phyloP scores from a whole-genome alignment of 1,139 yeast genomes.

The Lodderomyces metapsilosis region DNA sequence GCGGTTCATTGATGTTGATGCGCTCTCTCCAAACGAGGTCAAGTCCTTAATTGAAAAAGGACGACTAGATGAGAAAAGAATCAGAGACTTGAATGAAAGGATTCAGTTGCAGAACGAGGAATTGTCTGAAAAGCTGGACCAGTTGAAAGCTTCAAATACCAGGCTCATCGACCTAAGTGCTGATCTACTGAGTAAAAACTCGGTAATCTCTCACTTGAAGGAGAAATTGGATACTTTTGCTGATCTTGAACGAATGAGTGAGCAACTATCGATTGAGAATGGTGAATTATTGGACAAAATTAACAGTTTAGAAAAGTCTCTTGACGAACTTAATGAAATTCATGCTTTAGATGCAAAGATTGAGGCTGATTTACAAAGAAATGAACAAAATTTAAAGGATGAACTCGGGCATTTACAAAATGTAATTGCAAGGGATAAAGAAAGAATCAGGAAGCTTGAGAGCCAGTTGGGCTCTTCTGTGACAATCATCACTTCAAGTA shows the following conservation, averaged over 20 bases:
- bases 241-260: constrained; percentile 51
- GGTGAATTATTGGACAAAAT: constrained; percentile 42
- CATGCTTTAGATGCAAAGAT: constrained; percentile 60
- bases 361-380: constrained; percentile 44
- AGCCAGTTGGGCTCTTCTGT: not conserved
- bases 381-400: constrained; percentile 2
- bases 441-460: not conserved
- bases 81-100: constrained; percentile 18
- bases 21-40: constrained; percentile 19
- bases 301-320: constrained; percentile 34
- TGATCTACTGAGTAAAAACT: constrained; percentile 7
- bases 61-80: constrained; percentile 25
- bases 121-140: constrained; percentile 22
- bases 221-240: constrained; percentile 40
- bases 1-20: constrained; percentile 16
- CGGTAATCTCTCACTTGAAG: constrained; percentile 29
- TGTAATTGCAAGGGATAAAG: not conserved
- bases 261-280: constrained; percentile 56
- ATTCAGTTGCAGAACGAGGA: constrained; percentile 20
- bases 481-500: not conserved
- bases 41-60: constrained; percentile 25
- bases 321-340: constrained; percentile 59
- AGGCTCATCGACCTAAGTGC: constrained; percentile 14
- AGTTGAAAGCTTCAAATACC: constrained; percentile 21
- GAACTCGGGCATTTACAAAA: constrained; percentile 1